These are phyloP conservation scores for Scheffersomyces stambukii DNA, from an alignment of 1,139 yeast species.

Conservation along the genomic window DNA sequence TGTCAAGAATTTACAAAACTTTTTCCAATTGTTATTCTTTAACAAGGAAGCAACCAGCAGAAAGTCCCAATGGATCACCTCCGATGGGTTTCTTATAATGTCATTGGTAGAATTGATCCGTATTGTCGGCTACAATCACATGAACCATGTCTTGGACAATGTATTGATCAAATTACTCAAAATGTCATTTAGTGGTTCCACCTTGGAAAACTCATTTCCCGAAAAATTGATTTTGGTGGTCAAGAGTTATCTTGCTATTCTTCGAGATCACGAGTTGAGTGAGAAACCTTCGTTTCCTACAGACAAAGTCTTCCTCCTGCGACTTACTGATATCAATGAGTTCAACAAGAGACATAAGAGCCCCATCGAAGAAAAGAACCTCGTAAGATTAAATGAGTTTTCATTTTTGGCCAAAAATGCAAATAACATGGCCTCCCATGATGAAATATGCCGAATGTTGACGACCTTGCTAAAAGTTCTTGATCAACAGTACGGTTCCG, in stretches of 20 bases:
- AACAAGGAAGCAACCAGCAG: conserved; percentile 38
- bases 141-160: conserved; percentile 75
- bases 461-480: conserved; percentile 54
- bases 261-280: conserved; percentile 55
- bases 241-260: conserved; percentile 63
- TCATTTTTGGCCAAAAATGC: conserved; percentile 37
- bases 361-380: conserved; percentile 3
- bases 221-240: conserved; percentile 71
- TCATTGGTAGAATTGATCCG: conserved; percentile 71
- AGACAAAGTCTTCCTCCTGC: conserved; percentile 38
- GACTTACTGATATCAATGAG: conserved; percentile 22
- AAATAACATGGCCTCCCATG: conserved; percentile 58
- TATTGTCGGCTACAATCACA: conserved; percentile 73
- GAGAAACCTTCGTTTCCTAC: conserved; percentile 76
- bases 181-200: conserved; percentile 49
- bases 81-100: conserved; percentile 57
- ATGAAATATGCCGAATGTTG: conserved; percentile 67
- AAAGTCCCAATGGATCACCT: conserved; percentile 69
- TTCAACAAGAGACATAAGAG: conserved; percentile 3
- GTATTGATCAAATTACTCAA: conserved; percentile 62
- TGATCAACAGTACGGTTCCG: conserved; percentile 59
- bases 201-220: conserved; percentile 59
- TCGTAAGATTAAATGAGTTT: conserved; percentile 19
- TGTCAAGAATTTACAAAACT: conserved; percentile 48
- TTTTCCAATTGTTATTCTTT: conserved; percentile 56